phyloP scores from a whole-genome alignment of 2,329 filamentous ascomycete genomes.

The Fusarium oligoseptatum region DNA sequence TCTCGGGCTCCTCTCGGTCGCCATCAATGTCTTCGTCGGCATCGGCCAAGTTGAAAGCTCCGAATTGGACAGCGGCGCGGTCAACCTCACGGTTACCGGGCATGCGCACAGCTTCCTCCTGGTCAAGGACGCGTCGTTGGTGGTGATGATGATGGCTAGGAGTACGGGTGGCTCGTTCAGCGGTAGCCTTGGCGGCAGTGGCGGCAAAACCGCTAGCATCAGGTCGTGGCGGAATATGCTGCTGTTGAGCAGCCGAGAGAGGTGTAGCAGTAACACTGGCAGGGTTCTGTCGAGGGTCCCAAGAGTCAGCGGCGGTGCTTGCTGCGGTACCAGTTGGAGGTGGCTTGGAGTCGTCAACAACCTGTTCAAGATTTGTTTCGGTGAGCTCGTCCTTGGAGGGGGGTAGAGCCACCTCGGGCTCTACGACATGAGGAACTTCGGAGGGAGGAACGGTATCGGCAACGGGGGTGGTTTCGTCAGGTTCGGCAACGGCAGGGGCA shows the following conservation, averaged over 20 bases:
- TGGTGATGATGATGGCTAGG: slow-evolving; percentile 71
- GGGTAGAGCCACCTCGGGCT: slow-evolving; percentile 63
- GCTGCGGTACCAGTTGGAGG: slow-evolving; percentile 85
- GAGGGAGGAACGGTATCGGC: slow-evolving; percentile 48
- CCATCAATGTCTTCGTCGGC: slow-evolving; percentile 91
- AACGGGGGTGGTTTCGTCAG: slow-evolving; percentile 48
- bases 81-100: slow-evolving; percentile 96
- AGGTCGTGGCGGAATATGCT: slow-evolving; percentile 67
- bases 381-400: slow-evolving; percentile 88
- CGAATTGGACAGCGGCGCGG: slow-evolving; percentile 93
- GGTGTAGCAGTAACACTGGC: slow-evolving; percentile 75
- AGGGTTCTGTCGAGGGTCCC: slow-evolving; percentile 76
- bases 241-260: slow-evolving; percentile 72
- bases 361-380: slow-evolving; percentile 90
- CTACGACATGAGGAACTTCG: slow-evolving; percentile 47
- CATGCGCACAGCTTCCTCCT: slow-evolving; percentile 98
- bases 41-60: slow-evolving; percentile 90
- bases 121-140: slow-evolving; percentile 88
- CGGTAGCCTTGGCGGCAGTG: slow-evolving; percentile 84
- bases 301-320: slow-evolving; percentile 89
- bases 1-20: slow-evolving; percentile 95
- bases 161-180: slow-evolving; percentile 73
- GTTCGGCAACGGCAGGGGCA: slow-evolving; percentile 47
- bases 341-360: slow-evolving; percentile 84
- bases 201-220: slow-evolving; percentile 78